These are phyloP conservation scores for Backusella mclennaniae DNA, from an alignment of 192 early-diverging fungal genomes.

Conservation along the genomic window DNA sequence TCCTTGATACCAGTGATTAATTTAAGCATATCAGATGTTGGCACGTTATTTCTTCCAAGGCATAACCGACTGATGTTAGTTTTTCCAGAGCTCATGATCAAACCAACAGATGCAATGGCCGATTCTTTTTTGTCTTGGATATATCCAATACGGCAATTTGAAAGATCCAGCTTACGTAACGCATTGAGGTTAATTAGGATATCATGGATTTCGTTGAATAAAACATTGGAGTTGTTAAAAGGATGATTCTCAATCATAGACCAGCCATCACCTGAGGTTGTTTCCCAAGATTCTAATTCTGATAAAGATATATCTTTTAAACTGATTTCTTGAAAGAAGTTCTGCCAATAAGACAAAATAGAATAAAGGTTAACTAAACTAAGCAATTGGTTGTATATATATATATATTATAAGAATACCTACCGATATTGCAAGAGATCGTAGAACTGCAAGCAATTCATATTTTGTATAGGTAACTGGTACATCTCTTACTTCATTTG, in stretches of 20 bases:
- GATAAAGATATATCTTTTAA: background rate
- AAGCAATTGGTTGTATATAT: background rate
- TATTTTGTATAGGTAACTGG: conserved; percentile 15
- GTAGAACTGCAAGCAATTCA: conserved; percentile 33
- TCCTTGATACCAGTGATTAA: background rate
- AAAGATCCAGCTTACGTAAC: background rate
- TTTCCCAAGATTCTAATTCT: conserved; percentile 23
- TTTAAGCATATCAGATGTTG: conserved; percentile 3
- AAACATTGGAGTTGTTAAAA: background rate
- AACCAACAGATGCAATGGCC: background rate
- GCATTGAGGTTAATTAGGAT: background rate
- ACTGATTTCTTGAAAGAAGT: conserved; percentile 4
- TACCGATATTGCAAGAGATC: conserved; percentile 28
- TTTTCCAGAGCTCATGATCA: background rate
- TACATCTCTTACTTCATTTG: conserved; percentile 20
- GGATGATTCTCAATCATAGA: background rate
- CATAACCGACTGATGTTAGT: background rate
- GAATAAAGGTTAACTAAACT: background rate
- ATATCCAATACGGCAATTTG: background rate
- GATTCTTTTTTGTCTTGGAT: background rate
- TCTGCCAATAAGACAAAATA: background rate
- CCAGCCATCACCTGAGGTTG: conserved; percentile 25
- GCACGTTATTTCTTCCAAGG: background rate
- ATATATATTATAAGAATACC: conserved; percentile 1
- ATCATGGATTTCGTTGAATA: background rate